These are phyloP conservation scores for Tylopilus intermedius DNA, from an alignment of 768 basidiomycete species.

Conservation along the genomic window DNA sequence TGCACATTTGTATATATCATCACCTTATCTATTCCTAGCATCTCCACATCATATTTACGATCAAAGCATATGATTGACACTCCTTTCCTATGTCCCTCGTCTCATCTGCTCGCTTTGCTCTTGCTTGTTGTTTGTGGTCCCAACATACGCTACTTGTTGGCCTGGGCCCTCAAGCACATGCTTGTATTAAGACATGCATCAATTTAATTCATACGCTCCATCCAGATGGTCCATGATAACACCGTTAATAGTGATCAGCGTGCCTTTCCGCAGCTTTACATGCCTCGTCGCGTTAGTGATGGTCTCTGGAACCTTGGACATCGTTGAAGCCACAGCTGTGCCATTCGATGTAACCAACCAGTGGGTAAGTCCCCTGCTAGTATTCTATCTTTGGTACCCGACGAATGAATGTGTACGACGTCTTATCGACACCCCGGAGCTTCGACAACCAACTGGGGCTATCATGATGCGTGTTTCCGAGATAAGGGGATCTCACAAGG, in stretches of 20 bases:
- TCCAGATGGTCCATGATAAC: slow-evolving; percentile 1
- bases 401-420: not conserved
- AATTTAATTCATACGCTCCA: slow-evolving; percentile 26
- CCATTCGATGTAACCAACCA: not conserved
- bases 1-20: slow-evolving; percentile 33
- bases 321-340: not conserved
- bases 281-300: not conserved
- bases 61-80: slow-evolving; percentile 19
- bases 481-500: slow-evolving; percentile 10
- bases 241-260: slow-evolving; percentile 1
- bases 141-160: slow-evolving; percentile 24
- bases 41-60: slow-evolving; percentile 25
- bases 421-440: not conserved
- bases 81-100: slow-evolving; percentile 19
- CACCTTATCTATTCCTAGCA: slow-evolving; percentile 30
- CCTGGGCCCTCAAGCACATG: slow-evolving; percentile 23
- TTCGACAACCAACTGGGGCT: not conserved
- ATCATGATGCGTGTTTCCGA: not conserved
- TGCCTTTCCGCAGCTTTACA: slow-evolving; percentile 7
- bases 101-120: slow-evolving; percentile 26
- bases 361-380: not conserved
- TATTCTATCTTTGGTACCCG: not conserved
- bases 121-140: slow-evolving; percentile 26
- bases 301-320: not conserved
- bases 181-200: slow-evolving; percentile 31